These are phyloP conservation scores for Lavandula angustifolia DNA, from an alignment of 257 asterid species.

Conservation along the genomic window DNA sequence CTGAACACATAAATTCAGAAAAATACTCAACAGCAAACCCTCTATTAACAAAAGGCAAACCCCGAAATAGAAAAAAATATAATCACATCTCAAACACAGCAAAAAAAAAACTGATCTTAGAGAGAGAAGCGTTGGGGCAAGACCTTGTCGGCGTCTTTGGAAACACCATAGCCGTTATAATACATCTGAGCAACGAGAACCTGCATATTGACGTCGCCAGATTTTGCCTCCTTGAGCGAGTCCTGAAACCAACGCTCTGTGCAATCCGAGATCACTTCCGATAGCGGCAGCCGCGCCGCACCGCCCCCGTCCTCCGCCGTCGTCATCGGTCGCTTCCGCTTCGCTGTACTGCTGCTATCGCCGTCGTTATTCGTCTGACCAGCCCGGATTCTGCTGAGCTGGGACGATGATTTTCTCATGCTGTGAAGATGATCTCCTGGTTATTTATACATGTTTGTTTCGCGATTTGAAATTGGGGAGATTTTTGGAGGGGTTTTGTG, in stretches of 20 bases:
- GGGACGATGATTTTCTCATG: conserved; percentile 40
- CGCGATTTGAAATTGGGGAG: conserved; percentile 16
- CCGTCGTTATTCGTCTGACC: conserved; percentile 23
- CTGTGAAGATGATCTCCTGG: not conserved
- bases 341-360: conserved; percentile 24
- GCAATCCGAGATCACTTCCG: conserved; percentile 65
- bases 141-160: conserved; percentile 61
- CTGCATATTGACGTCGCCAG: conserved; percentile 76
- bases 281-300: conserved; percentile 40
- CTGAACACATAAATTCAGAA: not conserved
- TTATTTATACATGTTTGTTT: not conserved
- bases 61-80: not conserved
- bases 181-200: conserved; percentile 77
- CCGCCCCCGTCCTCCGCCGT: conserved; percentile 33
- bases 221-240: conserved; percentile 69
- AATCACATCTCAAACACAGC: not conserved
- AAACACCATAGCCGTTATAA: conserved; percentile 57
- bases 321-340: conserved; percentile 31
- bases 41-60: too few species aligned
- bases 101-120: too few species aligned
- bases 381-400: conserved; percentile 26
- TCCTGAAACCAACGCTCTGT: conserved; percentile 68
- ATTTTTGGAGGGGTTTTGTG: conserved; percentile 22
- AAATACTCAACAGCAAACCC: not conserved
- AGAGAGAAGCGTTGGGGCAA: not conserved